Base-by-base conservation (phyloP, 495 filamentous ascomycete species). In the Penicillium roqueforti region DNA sequence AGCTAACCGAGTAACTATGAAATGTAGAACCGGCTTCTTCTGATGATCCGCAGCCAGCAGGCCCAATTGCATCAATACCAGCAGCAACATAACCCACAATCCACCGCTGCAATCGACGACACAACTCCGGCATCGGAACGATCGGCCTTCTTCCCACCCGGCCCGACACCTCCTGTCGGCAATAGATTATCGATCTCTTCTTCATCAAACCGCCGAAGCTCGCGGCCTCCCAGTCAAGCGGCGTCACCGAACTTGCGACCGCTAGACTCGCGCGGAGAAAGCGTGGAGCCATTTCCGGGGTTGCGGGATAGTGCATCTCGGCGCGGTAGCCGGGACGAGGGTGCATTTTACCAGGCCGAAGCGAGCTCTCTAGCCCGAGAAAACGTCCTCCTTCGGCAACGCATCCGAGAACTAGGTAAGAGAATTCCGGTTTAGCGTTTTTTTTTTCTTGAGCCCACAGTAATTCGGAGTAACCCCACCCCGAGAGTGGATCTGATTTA, bases 311-410 rank as follows among this genome's bases (percentile, higher is more conserved):
- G 48, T 31, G 19, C 51, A 44, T 64, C 61, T 23, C 71, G 76
- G 34, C 69, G 75, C 26, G 61, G 74, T 9, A 78, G 81, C 52
- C 77, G 88, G 22, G 90, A 95, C 65, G 92, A 96, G 65, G 83
- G 81, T 56, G 83, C 88, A 14, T 96, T 89, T 68, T 95, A 96
- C 57, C 91, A 96, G 67, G 89, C 92, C 3, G 93, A 98, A 71
- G 91, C 89, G 3, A 83, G 89, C 59, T 92, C 84, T 75, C 73
- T 98, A 56, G 79, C 82, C 18, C 78, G 93, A 39, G 93, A 98
- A 75, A 98, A 98, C 62, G 88, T 95, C 68, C 95, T 98, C 87
- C 74, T 98, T 51, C 84, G 85, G 48, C 79, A 85, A 62, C 81
- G 93, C 45, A 90, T 96, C 43, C 82, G 89, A 32, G 92, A 96